These are phyloP conservation scores for Agmasoma carcini DNA, from an alignment of 371 early-diverging fungal genomes.

Conservation along the genomic window DNA sequence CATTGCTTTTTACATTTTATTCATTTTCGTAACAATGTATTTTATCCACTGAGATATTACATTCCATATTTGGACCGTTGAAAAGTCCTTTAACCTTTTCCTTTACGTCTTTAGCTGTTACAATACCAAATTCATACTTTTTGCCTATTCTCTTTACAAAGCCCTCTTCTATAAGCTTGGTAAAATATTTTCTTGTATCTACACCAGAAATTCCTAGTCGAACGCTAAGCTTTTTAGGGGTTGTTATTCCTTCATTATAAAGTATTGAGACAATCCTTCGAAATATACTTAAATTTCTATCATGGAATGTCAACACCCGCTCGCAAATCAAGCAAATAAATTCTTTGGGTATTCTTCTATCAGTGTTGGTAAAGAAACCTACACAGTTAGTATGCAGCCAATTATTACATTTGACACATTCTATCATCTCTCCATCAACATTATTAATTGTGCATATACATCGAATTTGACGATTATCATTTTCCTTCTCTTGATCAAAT, in stretches of 20 bases:
- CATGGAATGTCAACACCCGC: neutral
- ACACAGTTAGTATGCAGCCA: slow-evolving; percentile 48
- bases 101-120: slow-evolving; percentile 24
- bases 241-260: slow-evolving; percentile 21
- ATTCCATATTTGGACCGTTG: neutral
- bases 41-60: neutral
- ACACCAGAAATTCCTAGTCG: slow-evolving; percentile 22
- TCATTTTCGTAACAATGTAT: no score
- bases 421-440: slow-evolving; percentile 28
- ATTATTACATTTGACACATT: slow-evolving; percentile 35
- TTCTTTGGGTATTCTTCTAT: slow-evolving; percentile 36
- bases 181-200: slow-evolving; percentile 2
- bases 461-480: neutral
- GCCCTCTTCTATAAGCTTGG: slow-evolving; percentile 25
- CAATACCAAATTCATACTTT: slow-evolving; percentile 13
- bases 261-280: slow-evolving; percentile 21
- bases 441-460: slow-evolving; percentile 27
- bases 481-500: no score
- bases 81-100: slow-evolving; percentile 33
- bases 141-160: slow-evolving; percentile 19
- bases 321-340: slow-evolving; percentile 27
- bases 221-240: slow-evolving; percentile 1
- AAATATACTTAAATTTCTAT: slow-evolving; percentile 5
- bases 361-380: slow-evolving; percentile 42
- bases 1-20: no score